phyloP scores from a whole-genome alignment of 345 rosid species.

The Jatropha curcas region DNA sequence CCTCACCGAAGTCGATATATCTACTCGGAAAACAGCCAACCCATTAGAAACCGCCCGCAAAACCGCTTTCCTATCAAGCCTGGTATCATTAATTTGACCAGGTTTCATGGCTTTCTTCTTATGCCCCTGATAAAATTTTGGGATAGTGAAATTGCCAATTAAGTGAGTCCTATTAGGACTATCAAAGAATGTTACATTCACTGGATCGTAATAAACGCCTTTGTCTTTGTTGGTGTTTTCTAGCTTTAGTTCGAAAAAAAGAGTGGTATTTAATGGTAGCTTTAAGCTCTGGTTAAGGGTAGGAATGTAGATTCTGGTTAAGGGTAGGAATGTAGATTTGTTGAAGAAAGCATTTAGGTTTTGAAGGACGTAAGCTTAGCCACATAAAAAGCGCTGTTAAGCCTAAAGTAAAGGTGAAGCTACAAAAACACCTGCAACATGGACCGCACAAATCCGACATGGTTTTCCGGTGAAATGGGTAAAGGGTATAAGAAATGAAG shows the following conservation, averaged over 20 bases:
- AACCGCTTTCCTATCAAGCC: conserved; percentile 32
- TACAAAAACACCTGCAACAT: conserved; percentile 36
- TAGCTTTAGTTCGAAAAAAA: conserved; percentile 47
- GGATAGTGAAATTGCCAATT: conserved; percentile 31
- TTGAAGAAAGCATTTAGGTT: conserved; percentile 53
- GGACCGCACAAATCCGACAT: conserved; percentile 44
- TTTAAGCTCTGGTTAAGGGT: conserved; percentile 48
- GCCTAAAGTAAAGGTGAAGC: conserved; percentile 58
- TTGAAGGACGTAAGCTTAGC: conserved; percentile 65
- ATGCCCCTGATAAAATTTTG: conserved; percentile 57
- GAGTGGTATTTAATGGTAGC: conserved; percentile 30
- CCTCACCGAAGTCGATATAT: conserved; percentile 62
- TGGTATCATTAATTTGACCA: background rate
- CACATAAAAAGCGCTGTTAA: conserved; percentile 68
- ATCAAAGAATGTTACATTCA: conserved; percentile 46
- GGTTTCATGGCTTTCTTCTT: conserved; percentile 60
- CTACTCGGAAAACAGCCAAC: conserved; percentile 51
- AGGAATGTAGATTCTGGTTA: too few species aligned
- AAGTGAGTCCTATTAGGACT: background rate
- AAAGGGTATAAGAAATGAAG: background rate
- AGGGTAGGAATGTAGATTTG: conserved; percentile 45
- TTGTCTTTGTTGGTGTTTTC: conserved; percentile 69
- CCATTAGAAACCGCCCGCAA: conserved; percentile 39
- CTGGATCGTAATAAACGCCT: conserved; percentile 62
- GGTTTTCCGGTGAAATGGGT: conserved; percentile 6